Evolutionary conservation across 805 yeast species (phyloP).

Genomic region (Kluyveromyces siamensis): DNA sequence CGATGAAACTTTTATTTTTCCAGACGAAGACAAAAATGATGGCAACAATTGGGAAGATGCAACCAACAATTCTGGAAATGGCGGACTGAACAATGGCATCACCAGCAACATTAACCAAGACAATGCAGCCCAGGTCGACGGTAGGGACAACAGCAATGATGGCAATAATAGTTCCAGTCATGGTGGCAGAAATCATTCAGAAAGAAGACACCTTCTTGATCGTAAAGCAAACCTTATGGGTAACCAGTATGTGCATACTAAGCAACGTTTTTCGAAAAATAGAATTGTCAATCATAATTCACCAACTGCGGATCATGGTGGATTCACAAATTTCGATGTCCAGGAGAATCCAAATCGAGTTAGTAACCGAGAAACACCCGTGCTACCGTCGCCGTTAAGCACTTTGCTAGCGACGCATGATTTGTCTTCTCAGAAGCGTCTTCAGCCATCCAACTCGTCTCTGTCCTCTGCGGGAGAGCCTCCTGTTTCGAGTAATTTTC

Average conservation of each 20-base stretch:
- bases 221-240: slow-evolving; percentile 10
- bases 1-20: slow-evolving; percentile 69
- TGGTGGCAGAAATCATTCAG: not conserved
- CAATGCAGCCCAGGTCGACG: slow-evolving; percentile 4
- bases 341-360: slow-evolving; percentile 2
- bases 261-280: slow-evolving; percentile 22
- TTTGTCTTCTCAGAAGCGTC: slow-evolving; percentile 7
- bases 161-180: slow-evolving; percentile 1
- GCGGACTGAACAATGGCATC: not conserved
- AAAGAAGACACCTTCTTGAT: slow-evolving; percentile 4
- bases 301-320: slow-evolving; percentile 16
- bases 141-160: slow-evolving; percentile 4
- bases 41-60: slow-evolving; percentile 12
- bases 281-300: slow-evolving; percentile 5
- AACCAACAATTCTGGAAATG: slow-evolving; percentile 6
- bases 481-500: not conserved
- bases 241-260: slow-evolving; percentile 26
- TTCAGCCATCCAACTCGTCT: not conserved
- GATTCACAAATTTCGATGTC: slow-evolving; percentile 15
- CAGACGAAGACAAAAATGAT: slow-evolving; percentile 69
- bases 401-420: slow-evolving; percentile 9
- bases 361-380: slow-evolving; percentile 7
- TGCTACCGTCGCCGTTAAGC: slow-evolving; percentile 14
- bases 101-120: slow-evolving; percentile 4
- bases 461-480: slow-evolving; percentile 1